These are phyloP conservation scores for Lineolata rhizophorae DNA, from an alignment of 495 filamentous ascomycete genomes.

Conservation along the genomic window DNA sequence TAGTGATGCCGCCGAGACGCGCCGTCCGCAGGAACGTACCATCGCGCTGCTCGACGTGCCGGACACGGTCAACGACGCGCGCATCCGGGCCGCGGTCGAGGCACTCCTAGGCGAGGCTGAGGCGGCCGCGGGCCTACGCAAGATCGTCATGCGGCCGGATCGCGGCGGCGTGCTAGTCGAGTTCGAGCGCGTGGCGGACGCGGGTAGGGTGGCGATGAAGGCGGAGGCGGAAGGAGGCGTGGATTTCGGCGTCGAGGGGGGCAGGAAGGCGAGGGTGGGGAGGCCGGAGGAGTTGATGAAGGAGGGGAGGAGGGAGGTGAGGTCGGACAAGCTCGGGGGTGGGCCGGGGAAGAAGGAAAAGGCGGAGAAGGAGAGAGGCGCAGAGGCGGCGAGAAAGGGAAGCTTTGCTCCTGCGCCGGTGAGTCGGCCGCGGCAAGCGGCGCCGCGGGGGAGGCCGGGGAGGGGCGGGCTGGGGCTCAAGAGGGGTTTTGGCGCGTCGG, in stretches of 20 bases:
- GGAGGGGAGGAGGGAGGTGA: conserved; percentile 29
- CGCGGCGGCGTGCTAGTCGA: conserved; percentile 81
- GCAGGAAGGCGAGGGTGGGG: conserved; percentile 44
- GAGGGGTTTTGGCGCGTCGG: conserved; percentile 6
- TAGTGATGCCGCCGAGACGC: conserved; percentile 13
- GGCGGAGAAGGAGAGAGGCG: conserved; percentile 9
- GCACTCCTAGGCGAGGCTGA: conserved; percentile 37
- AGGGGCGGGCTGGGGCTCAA: conserved; percentile 17
- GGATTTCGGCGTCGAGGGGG: conserved; percentile 52
- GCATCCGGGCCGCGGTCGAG: conserved; percentile 21
- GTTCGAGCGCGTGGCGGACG: conserved; percentile 42
- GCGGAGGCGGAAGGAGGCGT: background rate
- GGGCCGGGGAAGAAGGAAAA: conserved; percentile 19
- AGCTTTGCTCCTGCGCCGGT: conserved; percentile 22
- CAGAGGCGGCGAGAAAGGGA: conserved; percentile 14
- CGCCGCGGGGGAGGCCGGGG: conserved; percentile 23
- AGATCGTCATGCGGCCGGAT: conserved; percentile 39
- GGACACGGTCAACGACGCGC: conserved; percentile 42
- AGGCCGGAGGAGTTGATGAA: conserved; percentile 44
- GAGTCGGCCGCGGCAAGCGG: conserved; percentile 25
- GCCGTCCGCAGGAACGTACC: conserved; percentile 10
- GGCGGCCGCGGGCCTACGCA: conserved; percentile 31
- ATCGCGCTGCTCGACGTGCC: conserved; percentile 37
- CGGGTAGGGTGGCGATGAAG: conserved; percentile 36
- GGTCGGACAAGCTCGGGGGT: conserved; percentile 19